A percentile compares a stretch with the other conserved stretches of the same genome.
Conservation (phyloP, 768 basidiomycete species). For the Chiua virens region DNA sequence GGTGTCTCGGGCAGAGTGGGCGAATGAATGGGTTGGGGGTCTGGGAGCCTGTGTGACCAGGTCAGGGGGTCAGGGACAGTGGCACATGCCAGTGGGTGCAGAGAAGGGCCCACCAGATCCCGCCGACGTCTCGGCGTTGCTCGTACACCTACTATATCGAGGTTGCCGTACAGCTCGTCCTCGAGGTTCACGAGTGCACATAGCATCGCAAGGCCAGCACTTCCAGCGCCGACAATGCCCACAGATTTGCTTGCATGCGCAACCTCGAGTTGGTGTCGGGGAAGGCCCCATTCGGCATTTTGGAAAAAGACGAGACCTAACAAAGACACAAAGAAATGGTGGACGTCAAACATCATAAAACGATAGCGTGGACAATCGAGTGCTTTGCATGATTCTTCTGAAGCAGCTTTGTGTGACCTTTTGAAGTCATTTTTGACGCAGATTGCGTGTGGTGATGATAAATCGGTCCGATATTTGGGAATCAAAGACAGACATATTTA, state of each 20-base stretch:
- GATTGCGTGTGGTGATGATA: too few species aligned
- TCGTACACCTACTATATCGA: slow-evolving; percentile 57
- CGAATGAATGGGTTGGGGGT: slow-evolving; percentile 33
- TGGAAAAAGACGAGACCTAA: slow-evolving; percentile 7
- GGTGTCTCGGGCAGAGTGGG: slow-evolving; percentile 54
- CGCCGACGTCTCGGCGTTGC: slow-evolving; percentile 51
- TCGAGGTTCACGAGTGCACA: slow-evolving; percentile 52
- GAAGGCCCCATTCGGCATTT: neutral
- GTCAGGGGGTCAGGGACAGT: neutral
- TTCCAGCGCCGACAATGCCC: slow-evolving; percentile 58
- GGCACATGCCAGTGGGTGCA: too few species aligned
- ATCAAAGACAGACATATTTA: too few species aligned
- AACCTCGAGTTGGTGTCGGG: neutral
- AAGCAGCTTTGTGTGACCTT: too few species aligned
- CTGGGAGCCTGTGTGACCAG: slow-evolving; percentile 33
- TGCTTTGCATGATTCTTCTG: too few species aligned
- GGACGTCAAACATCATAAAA: slow-evolving; percentile 10
- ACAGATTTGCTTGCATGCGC: slow-evolving; percentile 40
- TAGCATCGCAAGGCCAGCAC: slow-evolving; percentile 53
- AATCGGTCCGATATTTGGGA: too few species aligned
- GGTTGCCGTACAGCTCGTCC: slow-evolving; percentile 33
- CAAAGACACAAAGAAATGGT: slow-evolving; percentile 9
- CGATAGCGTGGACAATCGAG: too few species aligned
- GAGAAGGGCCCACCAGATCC: slow-evolving; percentile 45
- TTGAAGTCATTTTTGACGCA: too few species aligned